Base-by-base conservation (phyloP, 176 grass and related monocot genomes). In the Echinochloa phyllopogon region DNA sequence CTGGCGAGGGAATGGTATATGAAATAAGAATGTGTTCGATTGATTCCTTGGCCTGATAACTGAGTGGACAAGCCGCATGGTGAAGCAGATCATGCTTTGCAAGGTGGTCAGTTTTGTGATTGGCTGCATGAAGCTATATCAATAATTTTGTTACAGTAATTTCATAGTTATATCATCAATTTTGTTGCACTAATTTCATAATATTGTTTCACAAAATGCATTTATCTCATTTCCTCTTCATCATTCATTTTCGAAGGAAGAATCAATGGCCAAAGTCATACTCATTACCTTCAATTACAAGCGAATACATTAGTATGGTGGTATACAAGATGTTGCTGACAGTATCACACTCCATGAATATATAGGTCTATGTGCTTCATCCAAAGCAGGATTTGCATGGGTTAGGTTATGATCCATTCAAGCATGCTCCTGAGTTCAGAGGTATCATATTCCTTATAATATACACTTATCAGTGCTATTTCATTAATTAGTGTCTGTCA, bases 361-460 rank as follows among this genome's bases (percentile, higher is more conserved):
- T 85, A 51, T 85, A 98, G 93, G 87, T 89, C 38, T 94, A 85
- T 69, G 87, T 98, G 38, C 89, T 98, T 90, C 87, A 92, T 73
- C 96, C 96, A 77, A 98, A 98, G 80, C 85, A 90, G 67, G 96
- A 98, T 87, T 78, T 98, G 56, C 84, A 92, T 94, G 96, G 96
- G 70, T 93, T 98, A 85, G 93, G 96, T 85, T 98, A 88, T 84
- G 96, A 98, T 88, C 96, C 96, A 69, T 98, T 94, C 78, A 94
- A 90, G 78, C 87, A 92, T 93, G 93, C 96, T 48, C 96, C 96
- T 75, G 96, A 98, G 81, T 98, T 98, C 69, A 80, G 88, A 98
- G 95, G 95, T 98, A 82, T 49, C 69, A 51, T 76, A 24, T 65
- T 90, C 49, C 5, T 69, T 69, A 66, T 42, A 57, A 75, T 36